A percentile compares a stretch with the other conserved stretches of the same genome.
Conservation (phyloP, 345 rosid species). For the Ceriops zippeliana region DNA sequence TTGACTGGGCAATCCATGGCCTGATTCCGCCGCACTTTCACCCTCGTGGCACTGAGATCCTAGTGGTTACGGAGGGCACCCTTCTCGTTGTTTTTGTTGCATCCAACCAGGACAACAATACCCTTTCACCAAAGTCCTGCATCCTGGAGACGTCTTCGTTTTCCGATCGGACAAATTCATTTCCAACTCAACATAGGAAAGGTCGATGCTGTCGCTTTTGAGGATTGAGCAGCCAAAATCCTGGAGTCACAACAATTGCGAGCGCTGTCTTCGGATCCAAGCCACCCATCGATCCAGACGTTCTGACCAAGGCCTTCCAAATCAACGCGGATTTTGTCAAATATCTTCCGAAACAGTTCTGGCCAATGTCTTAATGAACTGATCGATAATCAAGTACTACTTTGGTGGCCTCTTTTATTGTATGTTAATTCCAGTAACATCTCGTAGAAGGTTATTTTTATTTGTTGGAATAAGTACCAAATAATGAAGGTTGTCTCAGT, state of each 20-base stretch:
- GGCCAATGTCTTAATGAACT: too few relatives aligned
- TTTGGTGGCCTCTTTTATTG: too few relatives aligned
- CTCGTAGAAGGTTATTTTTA: too few relatives aligned
- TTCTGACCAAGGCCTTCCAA: constrained; percentile 2
- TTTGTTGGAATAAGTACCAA: too few relatives aligned
- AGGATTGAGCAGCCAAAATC: constrained; percentile 11
- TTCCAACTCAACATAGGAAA: constrained; percentile 6
- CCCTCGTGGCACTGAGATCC: constrained; percentile 7
- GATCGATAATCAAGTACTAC: too few relatives aligned
- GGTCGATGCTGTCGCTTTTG: not conserved
- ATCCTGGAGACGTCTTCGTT: constrained; percentile 10
- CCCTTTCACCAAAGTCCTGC: constrained; percentile 7
- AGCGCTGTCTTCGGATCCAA: not conserved
- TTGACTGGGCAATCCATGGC: not conserved
- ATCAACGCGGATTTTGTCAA: not conserved
- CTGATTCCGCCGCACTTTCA: not conserved
- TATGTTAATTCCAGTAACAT: too few relatives aligned
- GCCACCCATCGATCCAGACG: not conserved
- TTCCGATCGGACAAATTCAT: constrained; percentile 11
- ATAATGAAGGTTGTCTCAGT: too few relatives aligned
- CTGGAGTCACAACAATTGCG: constrained; percentile 6
- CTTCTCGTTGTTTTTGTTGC: constrained; percentile 13
- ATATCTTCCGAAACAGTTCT: constrained; percentile 3
- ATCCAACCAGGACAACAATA: constrained; percentile 2
- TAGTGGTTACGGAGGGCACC: not conserved